Conservation (phyloP, 2,329 filamentous ascomycete species). For the Emericellopsis atlantica region DNA sequence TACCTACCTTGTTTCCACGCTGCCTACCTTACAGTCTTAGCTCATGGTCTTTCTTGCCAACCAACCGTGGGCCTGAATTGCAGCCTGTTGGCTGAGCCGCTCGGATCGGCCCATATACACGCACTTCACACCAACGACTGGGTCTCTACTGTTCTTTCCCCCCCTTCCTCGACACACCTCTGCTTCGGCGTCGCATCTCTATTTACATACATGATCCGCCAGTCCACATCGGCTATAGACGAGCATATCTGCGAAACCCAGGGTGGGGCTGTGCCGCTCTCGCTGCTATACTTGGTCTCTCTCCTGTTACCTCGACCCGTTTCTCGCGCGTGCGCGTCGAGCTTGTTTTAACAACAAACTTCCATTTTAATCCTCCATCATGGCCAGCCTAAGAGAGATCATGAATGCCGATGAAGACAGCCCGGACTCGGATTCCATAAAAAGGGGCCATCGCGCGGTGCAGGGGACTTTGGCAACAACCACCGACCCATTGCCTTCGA, state of each 20-base stretch:
- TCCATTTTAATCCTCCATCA: conserved; percentile 27
- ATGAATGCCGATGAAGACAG: conserved; percentile 42
- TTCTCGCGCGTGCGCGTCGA: conserved; percentile 1
- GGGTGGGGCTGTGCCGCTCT: conserved; percentile 4
- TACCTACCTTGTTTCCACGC: not conserved
- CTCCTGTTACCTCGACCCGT: conserved; percentile 1
- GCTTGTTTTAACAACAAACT: conserved; percentile 8
- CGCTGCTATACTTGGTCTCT: conserved; percentile 28
- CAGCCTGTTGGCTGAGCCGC: too few relatives aligned
- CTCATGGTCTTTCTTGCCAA: too few relatives aligned
- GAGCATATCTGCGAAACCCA: too few relatives aligned
- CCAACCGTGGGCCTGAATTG: too few relatives aligned
- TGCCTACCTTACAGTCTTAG: too few relatives aligned
- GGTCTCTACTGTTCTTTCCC: too few relatives aligned
- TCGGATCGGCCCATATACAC: too few relatives aligned
- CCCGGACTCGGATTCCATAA: conserved; percentile 26
- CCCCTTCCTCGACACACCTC: too few relatives aligned
- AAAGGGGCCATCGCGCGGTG: conserved; percentile 28
- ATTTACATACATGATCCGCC: too few relatives aligned
- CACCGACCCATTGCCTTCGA: conserved; percentile 16
- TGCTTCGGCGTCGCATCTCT: too few relatives aligned
- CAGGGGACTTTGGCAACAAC: conserved; percentile 16
- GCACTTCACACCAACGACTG: too few relatives aligned
- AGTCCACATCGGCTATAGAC: too few relatives aligned
- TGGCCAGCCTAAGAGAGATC: conserved; percentile 44